These are phyloP conservation scores for Dioscorea dumetorum DNA, from an alignment of 106 monocot species.

Conservation along the genomic window DNA sequence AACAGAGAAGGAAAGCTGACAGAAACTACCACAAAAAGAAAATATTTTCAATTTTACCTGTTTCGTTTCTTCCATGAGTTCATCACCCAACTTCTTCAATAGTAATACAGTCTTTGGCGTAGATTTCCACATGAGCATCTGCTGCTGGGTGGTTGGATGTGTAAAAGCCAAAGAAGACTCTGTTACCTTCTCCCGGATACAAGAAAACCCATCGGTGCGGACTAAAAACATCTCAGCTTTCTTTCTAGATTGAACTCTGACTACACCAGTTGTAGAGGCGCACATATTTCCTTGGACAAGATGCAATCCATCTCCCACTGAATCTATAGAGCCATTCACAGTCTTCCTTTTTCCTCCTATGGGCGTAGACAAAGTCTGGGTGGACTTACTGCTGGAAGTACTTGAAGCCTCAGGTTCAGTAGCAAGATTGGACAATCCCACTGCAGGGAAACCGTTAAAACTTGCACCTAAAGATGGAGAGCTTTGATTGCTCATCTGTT, in stretches of 20 bases:
- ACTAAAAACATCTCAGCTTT: slow-evolving; percentile 99
- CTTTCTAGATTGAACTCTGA: slow-evolving; percentile 91
- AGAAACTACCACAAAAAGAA: slow-evolving; percentile 5
- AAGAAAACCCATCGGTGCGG: slow-evolving; percentile 93
- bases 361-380: slow-evolving; percentile 13
- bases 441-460: slow-evolving; percentile 14
- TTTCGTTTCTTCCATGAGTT: slow-evolving; percentile 97
- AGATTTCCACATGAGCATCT: slow-evolving; percentile 99
- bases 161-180: slow-evolving; percentile 99
- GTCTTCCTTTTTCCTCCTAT: slow-evolving; percentile 2
- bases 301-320: slow-evolving; percentile 16
- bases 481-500: slow-evolving; percentile 17
- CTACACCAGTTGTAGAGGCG: slow-evolving; percentile 88
- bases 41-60: slow-evolving; percentile 39
- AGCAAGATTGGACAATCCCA: slow-evolving; percentile 4
- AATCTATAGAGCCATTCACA: slow-evolving; percentile 14
- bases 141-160: slow-evolving; percentile 99
- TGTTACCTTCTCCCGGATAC: slow-evolving; percentile 92
- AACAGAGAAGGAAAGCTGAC: too few species aligned
- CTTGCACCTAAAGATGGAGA: slow-evolving; percentile 11
- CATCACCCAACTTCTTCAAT: slow-evolving; percentile 80
- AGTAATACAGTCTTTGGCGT: slow-evolving; percentile 90
- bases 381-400: slow-evolving; percentile 3
- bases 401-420: slow-evolving; percentile 15
- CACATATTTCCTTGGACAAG: slow-evolving; percentile 74